Conservation (phyloP, 495 filamentous ascomycete species). For the Pyrenopolyporus hunteri region DNA sequence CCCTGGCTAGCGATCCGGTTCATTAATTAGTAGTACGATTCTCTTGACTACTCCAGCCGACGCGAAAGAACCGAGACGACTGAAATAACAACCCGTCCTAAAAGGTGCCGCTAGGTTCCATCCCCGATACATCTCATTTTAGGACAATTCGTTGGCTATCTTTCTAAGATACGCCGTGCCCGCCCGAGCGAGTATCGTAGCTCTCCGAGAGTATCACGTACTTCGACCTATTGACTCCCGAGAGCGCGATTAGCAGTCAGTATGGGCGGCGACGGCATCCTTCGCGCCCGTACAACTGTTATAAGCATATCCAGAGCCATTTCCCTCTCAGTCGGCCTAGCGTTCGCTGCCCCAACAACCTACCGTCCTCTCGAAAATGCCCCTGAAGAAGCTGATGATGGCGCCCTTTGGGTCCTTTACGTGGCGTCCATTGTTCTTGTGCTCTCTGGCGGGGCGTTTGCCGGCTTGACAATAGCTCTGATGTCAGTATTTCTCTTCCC, state of each 20-base stretch:
- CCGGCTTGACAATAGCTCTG: conserved; percentile 89
- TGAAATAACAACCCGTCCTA: conserved; percentile 8
- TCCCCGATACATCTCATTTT: neutral
- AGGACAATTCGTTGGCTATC: neutral
- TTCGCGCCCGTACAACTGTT: conserved; percentile 45
- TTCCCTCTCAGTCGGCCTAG: conserved; percentile 47
- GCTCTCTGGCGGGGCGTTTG: conserved; percentile 90
- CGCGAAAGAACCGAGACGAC: neutral
- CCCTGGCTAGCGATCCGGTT: neutral
- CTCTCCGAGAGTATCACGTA: neutral
- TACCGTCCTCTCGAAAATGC: conserved; percentile 41
- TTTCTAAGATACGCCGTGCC: neutral
- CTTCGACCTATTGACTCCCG: neutral
- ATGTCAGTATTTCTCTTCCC: too few relatives aligned
- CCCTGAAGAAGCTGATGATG: conserved; percentile 49
- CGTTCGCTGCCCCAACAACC: conserved; percentile 43
- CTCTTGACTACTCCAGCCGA: conserved; percentile 5
- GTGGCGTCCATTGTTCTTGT: conserved; percentile 65
- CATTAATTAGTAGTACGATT: neutral
- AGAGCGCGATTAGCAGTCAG: conserved; percentile 6
- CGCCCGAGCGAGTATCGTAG: neutral
- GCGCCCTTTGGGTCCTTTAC: conserved; percentile 53
- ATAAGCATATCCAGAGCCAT: conserved; percentile 49
- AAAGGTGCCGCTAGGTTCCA: neutral
- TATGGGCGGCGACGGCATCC: conserved; percentile 44